Percentiles rank a stretch among this genome's conserved stretches.
These are phyloP conservation scores for Pisolithus thermaeus DNA, from an alignment of 1,284 basidiomycete species.

Conservation along the genomic window DNA sequence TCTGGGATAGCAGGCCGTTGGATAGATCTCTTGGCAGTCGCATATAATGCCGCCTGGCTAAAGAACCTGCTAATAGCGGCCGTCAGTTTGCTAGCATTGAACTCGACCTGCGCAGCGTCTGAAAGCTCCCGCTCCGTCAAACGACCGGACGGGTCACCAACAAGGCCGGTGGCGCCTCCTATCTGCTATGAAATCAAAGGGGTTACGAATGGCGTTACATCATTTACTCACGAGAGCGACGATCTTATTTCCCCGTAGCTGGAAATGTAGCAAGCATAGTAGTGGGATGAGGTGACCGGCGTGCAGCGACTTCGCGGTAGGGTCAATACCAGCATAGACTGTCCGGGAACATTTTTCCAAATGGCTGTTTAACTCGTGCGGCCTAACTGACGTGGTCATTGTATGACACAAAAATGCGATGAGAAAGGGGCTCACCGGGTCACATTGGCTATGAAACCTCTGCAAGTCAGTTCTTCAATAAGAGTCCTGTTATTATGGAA, in stretches of 20 bases:
- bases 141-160: slow-evolving; percentile 95
- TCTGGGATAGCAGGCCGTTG: slow-evolving; percentile 17
- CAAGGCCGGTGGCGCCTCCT: slow-evolving; percentile 93
- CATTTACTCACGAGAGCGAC: slow-evolving; percentile 70
- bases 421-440: slow-evolving; percentile 19
- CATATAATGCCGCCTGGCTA: slow-evolving; percentile 57
- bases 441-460: slow-evolving; percentile 27
- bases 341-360: slow-evolving; percentile 39
- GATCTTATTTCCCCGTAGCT: slow-evolving; percentile 72
- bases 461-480: slow-evolving; percentile 21
- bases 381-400: slow-evolving; percentile 11
- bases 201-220: slow-evolving; percentile 1
- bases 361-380: slow-evolving; percentile 22
- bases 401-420: slow-evolving; percentile 1
- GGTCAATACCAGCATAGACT: slow-evolving; percentile 90
- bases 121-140: slow-evolving; percentile 77
- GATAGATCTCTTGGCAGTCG: slow-evolving; percentile 31
- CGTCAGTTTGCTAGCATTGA: slow-evolving; percentile 68
- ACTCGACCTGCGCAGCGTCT: slow-evolving; percentile 49
- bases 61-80: slow-evolving; percentile 73
- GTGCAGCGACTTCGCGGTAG: slow-evolving; percentile 85
- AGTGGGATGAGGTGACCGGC: slow-evolving; percentile 92
- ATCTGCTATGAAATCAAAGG: slow-evolving; percentile 50
- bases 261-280: slow-evolving; percentile 84
- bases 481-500: slow-evolving; percentile 17